These are phyloP conservation scores for Lipomyces yamadae DNA, from an alignment of 805 yeast species.

Conservation along the genomic window DNA sequence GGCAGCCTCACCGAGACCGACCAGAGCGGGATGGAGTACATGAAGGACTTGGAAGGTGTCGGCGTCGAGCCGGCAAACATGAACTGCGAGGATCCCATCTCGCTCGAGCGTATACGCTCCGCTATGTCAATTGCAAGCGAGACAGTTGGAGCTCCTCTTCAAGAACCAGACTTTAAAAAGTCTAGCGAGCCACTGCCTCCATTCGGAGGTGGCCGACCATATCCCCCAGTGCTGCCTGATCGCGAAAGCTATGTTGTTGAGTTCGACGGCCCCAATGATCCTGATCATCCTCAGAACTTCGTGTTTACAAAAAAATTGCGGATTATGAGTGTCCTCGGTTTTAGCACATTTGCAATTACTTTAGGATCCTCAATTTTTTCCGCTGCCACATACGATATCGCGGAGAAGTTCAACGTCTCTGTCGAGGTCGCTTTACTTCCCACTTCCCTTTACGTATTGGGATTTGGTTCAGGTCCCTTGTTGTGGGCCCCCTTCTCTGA, in stretches of 20 bases:
- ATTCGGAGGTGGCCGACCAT: slow-evolving; percentile 72
- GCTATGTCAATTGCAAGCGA: slow-evolving; percentile 29
- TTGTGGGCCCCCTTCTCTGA: slow-evolving; percentile 91
- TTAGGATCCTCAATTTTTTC: slow-evolving; percentile 88
- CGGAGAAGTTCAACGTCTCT: slow-evolving; percentile 62
- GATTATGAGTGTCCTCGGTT: slow-evolving; percentile 55
- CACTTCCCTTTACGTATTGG: slow-evolving; percentile 82
- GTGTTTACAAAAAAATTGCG: slow-evolving; percentile 53
- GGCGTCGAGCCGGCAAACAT: slow-evolving; percentile 22
- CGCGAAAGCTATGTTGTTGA: slow-evolving; percentile 65
- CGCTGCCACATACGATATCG: slow-evolving; percentile 54
- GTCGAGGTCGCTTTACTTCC: slow-evolving; percentile 73
- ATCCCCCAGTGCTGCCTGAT: slow-evolving; percentile 65
- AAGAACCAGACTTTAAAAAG: slow-evolving; percentile 15
- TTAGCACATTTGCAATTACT: slow-evolving; percentile 58
- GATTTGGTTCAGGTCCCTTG: slow-evolving; percentile 92
- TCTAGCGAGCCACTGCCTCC: slow-evolving; percentile 45
- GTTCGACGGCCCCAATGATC: slow-evolving; percentile 80
- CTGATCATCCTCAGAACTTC: slow-evolving; percentile 83
- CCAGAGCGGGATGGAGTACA: slow-evolving; percentile 13
- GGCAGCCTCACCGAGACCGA: background rate
- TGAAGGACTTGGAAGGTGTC: slow-evolving; percentile 19
- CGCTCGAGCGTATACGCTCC: slow-evolving; percentile 26
- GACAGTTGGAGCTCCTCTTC: slow-evolving; percentile 23
- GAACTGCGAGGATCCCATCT: slow-evolving; percentile 15